Conservation (phyloP, 2,329 filamentous ascomycete genomes). For the Boeremia lycopersici region DNA sequence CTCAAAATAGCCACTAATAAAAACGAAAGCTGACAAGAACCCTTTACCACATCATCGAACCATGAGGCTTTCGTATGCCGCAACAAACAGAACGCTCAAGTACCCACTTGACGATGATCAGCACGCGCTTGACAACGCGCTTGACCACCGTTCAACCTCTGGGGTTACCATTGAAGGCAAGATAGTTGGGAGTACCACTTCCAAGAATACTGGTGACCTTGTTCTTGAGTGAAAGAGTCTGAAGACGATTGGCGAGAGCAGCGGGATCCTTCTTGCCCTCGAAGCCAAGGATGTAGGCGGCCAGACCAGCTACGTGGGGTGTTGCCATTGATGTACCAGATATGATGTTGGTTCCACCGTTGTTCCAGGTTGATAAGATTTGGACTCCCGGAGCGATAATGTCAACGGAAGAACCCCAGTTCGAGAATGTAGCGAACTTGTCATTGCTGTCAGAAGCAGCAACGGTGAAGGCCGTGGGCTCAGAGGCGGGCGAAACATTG, state of each 20-base stretch:
- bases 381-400: conserved; percentile 50
- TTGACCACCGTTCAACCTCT: background rate
- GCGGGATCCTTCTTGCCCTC: conserved; percentile 54
- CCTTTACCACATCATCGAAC: background rate
- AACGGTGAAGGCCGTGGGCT: conserved; percentile 48
- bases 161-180: conserved; percentile 61
- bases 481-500: conserved; percentile 48
- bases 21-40: background rate
- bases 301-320: conserved; percentile 61
- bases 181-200: conserved; percentile 56
- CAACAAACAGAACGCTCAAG: conserved; percentile 2
- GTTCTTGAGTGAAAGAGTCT: conserved; percentile 49
- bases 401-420: conserved; percentile 48
- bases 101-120: background rate
- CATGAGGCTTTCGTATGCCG: background rate
- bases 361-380: conserved; percentile 56
- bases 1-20: background rate
- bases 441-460: conserved; percentile 49
- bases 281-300: conserved; percentile 68
- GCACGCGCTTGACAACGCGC: background rate
- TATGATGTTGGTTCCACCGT: conserved; percentile 55
- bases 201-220: conserved; percentile 51
- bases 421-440: conserved; percentile 46
- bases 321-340: conserved; percentile 39
- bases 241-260: conserved; percentile 57